Conservation (phyloP, 129 eudicot species). For the Helichrysum umbraculigerum region DNA sequence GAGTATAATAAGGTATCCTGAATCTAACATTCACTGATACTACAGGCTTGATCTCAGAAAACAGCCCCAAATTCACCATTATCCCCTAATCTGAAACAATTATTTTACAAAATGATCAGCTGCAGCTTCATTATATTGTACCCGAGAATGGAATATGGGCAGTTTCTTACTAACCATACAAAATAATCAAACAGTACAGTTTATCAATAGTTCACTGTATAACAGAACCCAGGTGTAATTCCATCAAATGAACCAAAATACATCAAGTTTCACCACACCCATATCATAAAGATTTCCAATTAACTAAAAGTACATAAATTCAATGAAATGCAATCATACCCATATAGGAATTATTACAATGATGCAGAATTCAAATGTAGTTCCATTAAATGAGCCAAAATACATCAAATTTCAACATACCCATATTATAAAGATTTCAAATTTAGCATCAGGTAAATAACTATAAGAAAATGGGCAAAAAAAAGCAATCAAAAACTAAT, state of each 20-base stretch:
- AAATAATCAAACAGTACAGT: neutral
- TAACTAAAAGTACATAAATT: neutral
- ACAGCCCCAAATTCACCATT: conserved; percentile 72
- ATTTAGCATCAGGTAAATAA: neutral
- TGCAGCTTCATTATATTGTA: neutral
- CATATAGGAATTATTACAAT: conserved; percentile 1
- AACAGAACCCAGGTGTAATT: conserved; percentile 7
- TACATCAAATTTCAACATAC: neutral
- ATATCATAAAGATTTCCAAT: neutral
- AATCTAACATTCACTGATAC: conserved; percentile 66
- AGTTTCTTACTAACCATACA: conserved; percentile 12
- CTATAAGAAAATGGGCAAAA: neutral
- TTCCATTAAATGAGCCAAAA: neutral
- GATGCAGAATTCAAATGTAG: neutral
- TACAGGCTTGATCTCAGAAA: conserved; percentile 54
- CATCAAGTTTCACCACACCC: conserved; percentile 6
- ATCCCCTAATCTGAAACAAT: conserved; percentile 31
- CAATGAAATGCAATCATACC: conserved; percentile 6
- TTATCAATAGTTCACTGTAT: neutral
- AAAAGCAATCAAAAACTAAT: neutral
- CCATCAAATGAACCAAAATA: neutral
- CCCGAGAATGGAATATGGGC: neutral
- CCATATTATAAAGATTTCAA: neutral
- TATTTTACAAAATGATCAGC: neutral
- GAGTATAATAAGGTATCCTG: conserved; percentile 85